Conservation (phyloP, 495 filamentous ascomycete species). For the Aspergillus coremiiformis region DNA sequence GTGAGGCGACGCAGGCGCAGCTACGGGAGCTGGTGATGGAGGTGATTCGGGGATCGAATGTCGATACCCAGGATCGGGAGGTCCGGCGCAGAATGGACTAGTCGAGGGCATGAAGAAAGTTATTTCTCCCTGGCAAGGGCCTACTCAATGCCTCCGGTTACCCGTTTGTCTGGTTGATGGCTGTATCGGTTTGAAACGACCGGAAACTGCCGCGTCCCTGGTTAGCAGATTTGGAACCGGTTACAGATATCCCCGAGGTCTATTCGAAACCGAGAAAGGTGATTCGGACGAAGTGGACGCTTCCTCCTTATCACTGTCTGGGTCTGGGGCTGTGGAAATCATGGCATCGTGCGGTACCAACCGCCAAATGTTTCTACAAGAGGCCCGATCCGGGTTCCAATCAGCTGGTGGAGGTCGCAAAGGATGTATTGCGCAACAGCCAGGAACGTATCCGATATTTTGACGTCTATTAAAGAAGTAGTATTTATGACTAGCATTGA, state of each 20-base stretch:
- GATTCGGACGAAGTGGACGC: not conserved
- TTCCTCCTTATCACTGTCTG: not conserved
- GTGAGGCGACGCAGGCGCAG: conserved; percentile 59
- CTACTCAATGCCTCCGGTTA: not conserved
- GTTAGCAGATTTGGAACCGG: not conserved
- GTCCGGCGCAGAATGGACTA: conserved; percentile 55
- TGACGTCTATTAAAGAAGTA: not conserved
- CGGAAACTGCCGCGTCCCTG: not conserved
- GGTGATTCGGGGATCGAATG: conserved; percentile 51
- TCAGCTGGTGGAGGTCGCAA: not conserved
- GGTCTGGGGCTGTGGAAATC: not conserved
- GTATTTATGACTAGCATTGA: not conserved
- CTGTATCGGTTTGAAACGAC: not conserved
- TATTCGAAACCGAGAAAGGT: not conserved
- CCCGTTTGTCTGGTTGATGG: not conserved
- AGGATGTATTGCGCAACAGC: not conserved
- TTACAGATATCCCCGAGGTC: not conserved
- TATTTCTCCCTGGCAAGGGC: not conserved
- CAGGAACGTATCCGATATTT: not conserved
- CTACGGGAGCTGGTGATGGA: conserved; percentile 64
- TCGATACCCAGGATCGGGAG: conserved; percentile 47
- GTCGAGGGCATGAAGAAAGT: not conserved
- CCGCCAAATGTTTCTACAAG: not conserved
- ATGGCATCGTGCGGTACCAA: not conserved
- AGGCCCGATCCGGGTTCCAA: not conserved